Evolutionary conservation across 208 protist genomes (phyloP), one percentile per base, ranked within the genome.

Genomic region (Leishmania tropica): DNA sequence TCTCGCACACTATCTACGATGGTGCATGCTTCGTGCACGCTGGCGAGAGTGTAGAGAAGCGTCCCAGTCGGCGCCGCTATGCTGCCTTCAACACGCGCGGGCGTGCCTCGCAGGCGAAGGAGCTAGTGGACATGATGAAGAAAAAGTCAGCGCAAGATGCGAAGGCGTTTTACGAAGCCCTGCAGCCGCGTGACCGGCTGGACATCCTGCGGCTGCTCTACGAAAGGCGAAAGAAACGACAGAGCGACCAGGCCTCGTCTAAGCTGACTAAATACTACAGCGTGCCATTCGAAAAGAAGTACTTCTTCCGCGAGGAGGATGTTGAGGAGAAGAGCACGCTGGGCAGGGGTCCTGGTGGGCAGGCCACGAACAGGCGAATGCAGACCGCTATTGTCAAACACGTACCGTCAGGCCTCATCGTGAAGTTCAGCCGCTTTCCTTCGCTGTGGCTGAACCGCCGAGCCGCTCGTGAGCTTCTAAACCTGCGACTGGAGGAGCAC

Each of bases 331-430:
- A 91, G 67, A 95, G 88, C 68, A 97, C 94, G 45, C 86, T 96
- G 47, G 94, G 94, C 71, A 88, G 86, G 31, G 94, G 94, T 21
- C 94, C 94, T 35, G 94, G 94, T 64, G 94, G 94, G 15, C 94
- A 97, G 85, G 94, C 94, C 24, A 97, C 94, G 1, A 97, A 97
- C 76, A 86, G 94, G 19, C 85, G 94, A 73, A 96, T 93, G 92
- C 94, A 97, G 77, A 96, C 94, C 0, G 90, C 90, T 48, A 92
- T 96, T 60, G 76, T 97, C 53, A 88, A 86, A 58, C 94, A 97
- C 79, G 11, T 74, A 13, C 94, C 94, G 10, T 91, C 86, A 13
- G 84, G 81, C 51, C 85, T 96, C 75, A 87, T 91, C 74, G 93
- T 97, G 35, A 95, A 96, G 81, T 94, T 92, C 79, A 96, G 94